Base-by-base conservation (phyloP, 1,284 basidiomycete genomes). In the Rugiboletus extremiorientalis region DNA sequence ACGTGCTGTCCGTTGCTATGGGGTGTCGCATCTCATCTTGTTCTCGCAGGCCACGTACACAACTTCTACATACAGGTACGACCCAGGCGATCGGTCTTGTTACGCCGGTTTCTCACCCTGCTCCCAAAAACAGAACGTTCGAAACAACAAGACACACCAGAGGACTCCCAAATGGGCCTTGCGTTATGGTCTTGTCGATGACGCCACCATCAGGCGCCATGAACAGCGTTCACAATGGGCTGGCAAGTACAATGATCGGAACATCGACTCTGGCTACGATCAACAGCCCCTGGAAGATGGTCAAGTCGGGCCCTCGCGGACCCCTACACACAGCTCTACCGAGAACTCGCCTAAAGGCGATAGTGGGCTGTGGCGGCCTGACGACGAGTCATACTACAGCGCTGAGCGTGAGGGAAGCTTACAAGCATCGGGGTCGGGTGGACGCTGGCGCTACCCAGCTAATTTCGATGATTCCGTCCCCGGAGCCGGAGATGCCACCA, bases 131-230 rank as follows among this genome's bases (percentile, higher is more conserved):
- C 74, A 97, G 86, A 97, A 96, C 76, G 88, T 98, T 63, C 83
- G 96, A 53, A 98, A 98, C 78, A 98, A 98, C 80, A 92, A 95
- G 79, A 96, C 86, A 66, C 83, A 91, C 68, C 80, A 84, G 30
- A 88, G 96, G 55, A 97, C 95, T 25, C 96, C 96, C 20, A 94
- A 96, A 71, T 98, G 96, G 96, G 92, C 91, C 0, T 81, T 93
- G 72, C 85, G 88, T 60, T 92, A 92, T 69, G 94, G 94, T 36
- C 86, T 98, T 48, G 85, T 97, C 63, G 84, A 95, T 70, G 87
- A 84, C 30, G 77, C 84, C 25, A 85, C 88, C 64, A 86, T 91
- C 67, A 82, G 85, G 65, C 88, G 92, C 68, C 86, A 88, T 60
- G 82, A 88, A 65, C 84, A 82, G 57, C 89, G 89, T 69, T 91